Evolutionary conservation across 768 basidiomycete species (phyloP).

Genomic region (Exidia glandulosa): DNA sequence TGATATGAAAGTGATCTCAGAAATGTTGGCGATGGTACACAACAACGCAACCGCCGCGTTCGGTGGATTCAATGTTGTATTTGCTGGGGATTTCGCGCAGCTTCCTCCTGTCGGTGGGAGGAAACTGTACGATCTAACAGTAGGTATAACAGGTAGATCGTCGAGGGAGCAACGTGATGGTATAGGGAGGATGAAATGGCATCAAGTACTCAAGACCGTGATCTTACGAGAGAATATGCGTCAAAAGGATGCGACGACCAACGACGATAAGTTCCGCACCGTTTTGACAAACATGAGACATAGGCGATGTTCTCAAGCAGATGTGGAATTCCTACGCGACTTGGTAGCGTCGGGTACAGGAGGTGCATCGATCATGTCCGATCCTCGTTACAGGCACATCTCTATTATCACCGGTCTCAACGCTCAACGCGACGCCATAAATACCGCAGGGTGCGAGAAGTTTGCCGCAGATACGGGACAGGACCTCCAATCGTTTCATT

Average conservation of each 20-base stretch:
- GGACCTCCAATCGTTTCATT: background rate
- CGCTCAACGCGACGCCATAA: background rate
- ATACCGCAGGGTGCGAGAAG: background rate
- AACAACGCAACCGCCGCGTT: conserved; percentile 15
- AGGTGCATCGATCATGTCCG: background rate
- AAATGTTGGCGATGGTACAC: conserved; percentile 11
- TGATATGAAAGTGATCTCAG: conserved; percentile 17
- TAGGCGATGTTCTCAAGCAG: background rate
- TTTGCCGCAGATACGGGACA: background rate
- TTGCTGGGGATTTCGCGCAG: conserved; percentile 39
- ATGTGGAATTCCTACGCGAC: background rate
- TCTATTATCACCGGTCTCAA: background rate
- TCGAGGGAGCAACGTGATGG: background rate
- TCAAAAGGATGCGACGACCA: conserved; percentile 20
- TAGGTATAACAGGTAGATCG: background rate
- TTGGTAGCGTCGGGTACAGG: background rate
- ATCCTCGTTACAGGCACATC: background rate
- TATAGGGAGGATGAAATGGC: conserved; percentile 26
- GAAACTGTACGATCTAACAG: background rate
- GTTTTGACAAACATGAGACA: background rate
- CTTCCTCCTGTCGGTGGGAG: conserved; percentile 19
- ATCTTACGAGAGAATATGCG: conserved; percentile 3
- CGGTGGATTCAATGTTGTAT: conserved; percentile 31
- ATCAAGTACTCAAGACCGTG: conserved; percentile 17
- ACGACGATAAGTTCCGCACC: conserved; percentile 32